Conservation (phyloP, 441 rosid species). For the Francoa sonchifolia region DNA sequence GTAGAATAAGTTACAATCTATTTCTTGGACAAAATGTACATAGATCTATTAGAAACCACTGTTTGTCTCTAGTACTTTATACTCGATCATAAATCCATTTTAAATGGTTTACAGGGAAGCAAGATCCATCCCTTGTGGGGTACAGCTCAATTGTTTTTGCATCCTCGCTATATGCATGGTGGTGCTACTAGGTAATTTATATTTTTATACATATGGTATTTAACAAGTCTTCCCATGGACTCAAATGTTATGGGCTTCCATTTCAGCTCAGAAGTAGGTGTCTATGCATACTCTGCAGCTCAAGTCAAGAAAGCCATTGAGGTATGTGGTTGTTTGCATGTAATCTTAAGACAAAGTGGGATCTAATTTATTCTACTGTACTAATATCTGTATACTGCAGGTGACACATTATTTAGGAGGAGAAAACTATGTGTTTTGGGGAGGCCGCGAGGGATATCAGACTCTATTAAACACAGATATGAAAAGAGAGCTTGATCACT, state of each 20-base stretch:
- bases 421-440: slow-evolving; percentile 97
- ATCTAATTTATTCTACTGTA: neutral
- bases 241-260: neutral
- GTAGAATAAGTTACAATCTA: too few relatives aligned
- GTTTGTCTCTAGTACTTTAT: too few relatives aligned
- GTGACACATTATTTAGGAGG: slow-evolving; percentile 90
- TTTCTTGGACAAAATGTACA: too few relatives aligned
- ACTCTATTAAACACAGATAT: slow-evolving; percentile 87
- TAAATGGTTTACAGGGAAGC: slow-evolving; percentile 75
- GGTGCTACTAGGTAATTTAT: slow-evolving; percentile 72
- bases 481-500: slow-evolving; percentile 86
- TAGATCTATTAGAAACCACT: neutral
- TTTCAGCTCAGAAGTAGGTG: slow-evolving; percentile 70
- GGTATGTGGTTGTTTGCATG: slow-evolving; percentile 23
- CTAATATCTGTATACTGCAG: slow-evolving; percentile 18
- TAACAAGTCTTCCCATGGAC: neutral
- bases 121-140: slow-evolving; percentile 82
- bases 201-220: neutral
- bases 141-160: slow-evolving; percentile 87
- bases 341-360: neutral
- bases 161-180: slow-evolving; percentile 98
- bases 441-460: slow-evolving; percentile 98
- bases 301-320: slow-evolving; percentile 97
- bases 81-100: too few relatives aligned
- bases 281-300: slow-evolving; percentile 89